Base-by-base conservation (phyloP, 2,329 filamentous ascomycete species). In the Ophiostoma novo-ulmi region DNA sequence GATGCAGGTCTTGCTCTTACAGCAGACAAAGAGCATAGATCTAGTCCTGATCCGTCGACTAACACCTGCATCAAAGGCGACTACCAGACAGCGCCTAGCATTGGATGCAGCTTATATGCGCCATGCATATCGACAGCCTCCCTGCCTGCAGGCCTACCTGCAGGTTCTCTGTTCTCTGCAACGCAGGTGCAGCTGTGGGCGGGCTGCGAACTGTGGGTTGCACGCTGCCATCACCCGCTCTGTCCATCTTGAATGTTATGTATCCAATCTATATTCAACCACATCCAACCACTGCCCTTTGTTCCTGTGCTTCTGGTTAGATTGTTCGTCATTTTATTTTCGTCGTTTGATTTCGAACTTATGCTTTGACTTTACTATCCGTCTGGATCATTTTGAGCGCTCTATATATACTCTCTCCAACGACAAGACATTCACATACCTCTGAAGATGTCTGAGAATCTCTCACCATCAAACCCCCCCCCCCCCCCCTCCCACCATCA, bases 41-140 rank as follows among this genome's bases (percentile, higher is more conserved):
- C 65, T 67, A 41, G 22, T 44, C 65, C 65, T 44, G 65, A 67
- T 67, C 65, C 65, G 65, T 67, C 65, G 22, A 67, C 65, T 35
- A 17, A 44, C 65, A 48, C 38, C 65, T 26, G 65, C 65, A 67
- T 48, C 10, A 48, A 48, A 44, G 22, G 8, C 38, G 39, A 48
- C n/a, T 17, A 39, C 22, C 36, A 31, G n/a, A 22, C 36, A 58
- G 52, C 20, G 52, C 8, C 22, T 3, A 58, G 52, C 4, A 58
- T 58, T 11, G 22, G n/a, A 58, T 26, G 36, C 63, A 65, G 17
- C 35, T 38, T 65, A 6, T 58, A 58, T 58, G 52, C 52, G 8
- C 52, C 63, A 17, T 65, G 63, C 63, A 65, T 39, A 65, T 38
- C 20, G 17, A 38, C 35, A 65, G 8, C 35, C 63, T 65, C 35